Evolutionary conservation across 1,139 yeast species (phyloP).

Genomic region (Hanseniaspora gamundiae): DNA sequence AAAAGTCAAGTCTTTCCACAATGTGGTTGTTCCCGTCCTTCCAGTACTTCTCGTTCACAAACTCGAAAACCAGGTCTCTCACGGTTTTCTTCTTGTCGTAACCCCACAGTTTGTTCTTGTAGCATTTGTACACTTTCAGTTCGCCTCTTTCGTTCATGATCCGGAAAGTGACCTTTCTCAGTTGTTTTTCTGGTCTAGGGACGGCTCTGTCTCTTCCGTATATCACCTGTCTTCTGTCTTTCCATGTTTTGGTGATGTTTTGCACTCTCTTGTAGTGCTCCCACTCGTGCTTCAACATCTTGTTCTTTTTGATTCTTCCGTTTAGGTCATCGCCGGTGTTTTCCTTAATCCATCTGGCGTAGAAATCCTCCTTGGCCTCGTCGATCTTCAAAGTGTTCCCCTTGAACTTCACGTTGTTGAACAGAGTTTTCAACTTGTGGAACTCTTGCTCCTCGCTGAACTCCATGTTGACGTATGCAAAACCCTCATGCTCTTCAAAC

Average conservation of each 20-base stretch:
- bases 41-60: slow-evolving; percentile 57
- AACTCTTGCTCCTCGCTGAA: slow-evolving; percentile 34
- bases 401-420: slow-evolving; percentile 64
- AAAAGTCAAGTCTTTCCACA: slow-evolving; percentile 40
- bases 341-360: slow-evolving; percentile 34
- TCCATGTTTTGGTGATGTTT: slow-evolving; percentile 30
- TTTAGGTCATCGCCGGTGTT: slow-evolving; percentile 18
- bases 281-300: slow-evolving; percentile 29
- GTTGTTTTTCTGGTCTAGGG: slow-evolving; percentile 27
- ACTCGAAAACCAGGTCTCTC: slow-evolving; percentile 52
- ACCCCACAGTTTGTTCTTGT: slow-evolving; percentile 84
- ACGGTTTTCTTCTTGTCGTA: slow-evolving; percentile 51
- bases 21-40: slow-evolving; percentile 71
- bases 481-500: slow-evolving; percentile 34
- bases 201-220: slow-evolving; percentile 50
- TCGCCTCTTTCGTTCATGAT: slow-evolving; percentile 45
- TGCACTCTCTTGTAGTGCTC: slow-evolving; percentile 30
- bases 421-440: slow-evolving; percentile 38
- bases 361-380: slow-evolving; percentile 33
- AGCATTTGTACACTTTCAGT: slow-evolving; percentile 42
- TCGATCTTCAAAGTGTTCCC: slow-evolving; percentile 54
- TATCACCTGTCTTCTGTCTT: slow-evolving; percentile 36
- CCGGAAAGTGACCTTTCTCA: slow-evolving; percentile 52
- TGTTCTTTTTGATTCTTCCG: slow-evolving; percentile 20
- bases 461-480: slow-evolving; percentile 55